Percentiles rank a stretch among this genome's conserved stretches.
These are phyloP conservation scores for Pouteria glomerata DNA, from an alignment of 148 eudicot genomes.

Conservation along the genomic window DNA sequence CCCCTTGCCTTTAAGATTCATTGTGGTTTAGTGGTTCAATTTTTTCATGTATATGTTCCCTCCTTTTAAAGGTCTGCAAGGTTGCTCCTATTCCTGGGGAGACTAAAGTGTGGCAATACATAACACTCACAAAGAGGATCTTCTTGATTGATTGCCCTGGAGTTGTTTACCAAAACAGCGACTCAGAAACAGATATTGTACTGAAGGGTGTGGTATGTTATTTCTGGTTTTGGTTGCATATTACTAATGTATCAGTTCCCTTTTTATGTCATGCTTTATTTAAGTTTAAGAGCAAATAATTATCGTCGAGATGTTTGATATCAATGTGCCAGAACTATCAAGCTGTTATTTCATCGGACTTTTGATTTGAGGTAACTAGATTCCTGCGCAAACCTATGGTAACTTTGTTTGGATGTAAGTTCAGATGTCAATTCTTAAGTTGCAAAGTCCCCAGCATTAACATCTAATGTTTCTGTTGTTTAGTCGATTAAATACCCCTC, in stretches of 20 bases:
- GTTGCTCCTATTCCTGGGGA: slow-evolving; percentile 99
- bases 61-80: slow-evolving; percentile 61
- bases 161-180: slow-evolving; percentile 71
- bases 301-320: too few relatives aligned
- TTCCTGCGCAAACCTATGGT: too few relatives aligned
- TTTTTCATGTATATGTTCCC: neutral
- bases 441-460: too few relatives aligned
- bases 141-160: slow-evolving; percentile 94
- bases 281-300: too few relatives aligned
- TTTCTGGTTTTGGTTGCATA: neutral
- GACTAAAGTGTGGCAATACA: slow-evolving; percentile 94
- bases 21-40: neutral
- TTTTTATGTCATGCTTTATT: neutral
- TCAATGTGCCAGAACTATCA: too few relatives aligned
- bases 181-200: slow-evolving; percentile 87
- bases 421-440: too few relatives aligned
- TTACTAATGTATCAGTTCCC: neutral
- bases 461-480: too few relatives aligned
- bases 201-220: slow-evolving; percentile 96
- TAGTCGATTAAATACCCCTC: too few relatives aligned
- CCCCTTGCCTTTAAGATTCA: neutral
- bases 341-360: too few relatives aligned
- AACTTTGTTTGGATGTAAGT: too few relatives aligned
- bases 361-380: too few relatives aligned
- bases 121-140: slow-evolving; percentile 86